Evolutionary conservation across 352 stramenopile species (phyloP).

Genomic region (Stramenopiles sp.): DNA sequence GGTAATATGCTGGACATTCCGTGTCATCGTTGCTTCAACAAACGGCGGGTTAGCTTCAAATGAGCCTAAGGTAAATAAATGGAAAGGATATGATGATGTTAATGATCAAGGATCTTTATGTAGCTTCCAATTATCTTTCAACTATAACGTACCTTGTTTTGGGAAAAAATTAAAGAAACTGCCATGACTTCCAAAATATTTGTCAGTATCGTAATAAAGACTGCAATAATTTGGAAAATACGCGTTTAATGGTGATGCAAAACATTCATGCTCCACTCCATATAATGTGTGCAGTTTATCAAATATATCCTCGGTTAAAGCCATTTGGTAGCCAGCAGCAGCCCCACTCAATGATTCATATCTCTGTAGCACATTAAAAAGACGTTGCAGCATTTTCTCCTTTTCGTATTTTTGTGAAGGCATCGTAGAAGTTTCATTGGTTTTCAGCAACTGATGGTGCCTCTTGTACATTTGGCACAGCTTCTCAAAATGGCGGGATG

Average conservation of each 20-base stretch:
- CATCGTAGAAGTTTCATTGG: too few relatives aligned
- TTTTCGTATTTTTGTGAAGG: too few relatives aligned
- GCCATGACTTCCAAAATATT: constrained; percentile 60
- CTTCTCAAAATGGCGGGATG: background rate
- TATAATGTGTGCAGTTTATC: constrained; percentile 65
- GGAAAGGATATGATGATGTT: too few relatives aligned
- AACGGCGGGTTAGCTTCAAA: constrained; percentile 87
- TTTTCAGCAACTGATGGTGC: background rate
- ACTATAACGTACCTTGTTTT: constrained; percentile 48
- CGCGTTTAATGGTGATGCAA: constrained; percentile 78
- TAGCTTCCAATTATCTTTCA: too few relatives aligned
- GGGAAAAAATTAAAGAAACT: constrained; percentile 77
- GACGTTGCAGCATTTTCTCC: background rate
- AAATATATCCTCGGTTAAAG: constrained; percentile 70
- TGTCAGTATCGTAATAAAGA: constrained; percentile 60
- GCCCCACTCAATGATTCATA: constrained; percentile 23
- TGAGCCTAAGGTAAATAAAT: too few relatives aligned
- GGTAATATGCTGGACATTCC: constrained; percentile 63
- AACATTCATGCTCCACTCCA: constrained; percentile 71
- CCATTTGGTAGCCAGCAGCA: constrained; percentile 25
- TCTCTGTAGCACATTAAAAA: constrained; percentile 22
- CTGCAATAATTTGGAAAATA: constrained; percentile 66
- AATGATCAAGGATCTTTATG: too few relatives aligned
- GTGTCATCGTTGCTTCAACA: constrained; percentile 64
- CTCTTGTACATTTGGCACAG: background rate